phyloP scores from a whole-genome alignment of 768 basidiomycete species.

The Russula brevipes region DNA sequence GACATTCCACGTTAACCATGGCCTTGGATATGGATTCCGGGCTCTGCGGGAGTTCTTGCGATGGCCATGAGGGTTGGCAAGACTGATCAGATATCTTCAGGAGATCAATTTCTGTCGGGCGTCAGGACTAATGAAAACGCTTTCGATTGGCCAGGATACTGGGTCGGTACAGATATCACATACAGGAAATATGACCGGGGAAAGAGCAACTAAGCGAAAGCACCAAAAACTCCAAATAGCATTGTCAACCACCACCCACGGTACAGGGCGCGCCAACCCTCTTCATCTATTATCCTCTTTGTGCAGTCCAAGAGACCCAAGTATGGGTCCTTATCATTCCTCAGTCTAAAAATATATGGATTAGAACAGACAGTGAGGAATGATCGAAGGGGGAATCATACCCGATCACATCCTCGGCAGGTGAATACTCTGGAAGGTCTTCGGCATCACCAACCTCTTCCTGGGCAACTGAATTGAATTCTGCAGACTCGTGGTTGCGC shows the following conservation, averaged over 20 bases:
- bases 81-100: neutral
- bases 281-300: slow-evolving; percentile 72
- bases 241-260: slow-evolving; percentile 85
- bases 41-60: neutral
- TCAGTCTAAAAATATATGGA: slow-evolving; percentile 28
- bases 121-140: neutral
- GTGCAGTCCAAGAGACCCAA: slow-evolving; percentile 67
- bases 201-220: slow-evolving; percentile 34
- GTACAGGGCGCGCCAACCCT: slow-evolving; percentile 68
- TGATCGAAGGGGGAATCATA: slow-evolving; percentile 32
- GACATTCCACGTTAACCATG: too few relatives aligned
- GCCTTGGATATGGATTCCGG: neutral
- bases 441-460: slow-evolving; percentile 65
- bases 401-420: slow-evolving; percentile 84
- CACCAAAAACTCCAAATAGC: slow-evolving; percentile 53
- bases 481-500: slow-evolving; percentile 72
- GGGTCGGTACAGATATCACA: slow-evolving; percentile 8
- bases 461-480: slow-evolving; percentile 68
- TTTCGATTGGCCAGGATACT: neutral
- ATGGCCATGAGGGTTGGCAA: neutral
- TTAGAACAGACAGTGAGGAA: slow-evolving; percentile 1
- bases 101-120: neutral
- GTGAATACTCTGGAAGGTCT: slow-evolving; percentile 53
- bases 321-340: slow-evolving; percentile 78
- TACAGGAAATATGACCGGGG: neutral